Evolutionary conservation across 768 basidiomycete species (phyloP).

Genomic region (Auricularia auricula-judae): DNA sequence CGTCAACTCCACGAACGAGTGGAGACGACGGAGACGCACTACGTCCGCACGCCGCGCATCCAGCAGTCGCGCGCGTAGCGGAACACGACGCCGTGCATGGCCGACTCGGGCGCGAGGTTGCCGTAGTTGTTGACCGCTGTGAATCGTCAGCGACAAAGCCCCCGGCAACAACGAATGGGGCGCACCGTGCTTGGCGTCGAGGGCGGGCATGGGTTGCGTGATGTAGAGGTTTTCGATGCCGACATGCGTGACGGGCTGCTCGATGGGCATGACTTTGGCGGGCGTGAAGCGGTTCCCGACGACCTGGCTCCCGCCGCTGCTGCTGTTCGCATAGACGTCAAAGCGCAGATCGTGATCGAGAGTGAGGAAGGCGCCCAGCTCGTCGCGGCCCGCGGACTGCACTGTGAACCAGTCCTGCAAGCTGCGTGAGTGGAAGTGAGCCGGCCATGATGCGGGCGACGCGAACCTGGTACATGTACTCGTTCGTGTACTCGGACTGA

Average conservation of each 20-base stretch:
- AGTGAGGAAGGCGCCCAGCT: neutral
- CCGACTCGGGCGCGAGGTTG: neutral
- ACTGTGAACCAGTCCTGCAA: neutral
- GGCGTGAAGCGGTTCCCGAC: neutral
- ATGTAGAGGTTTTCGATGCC: slow-evolving; percentile 1
- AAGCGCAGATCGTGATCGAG: neutral
- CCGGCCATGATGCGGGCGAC: neutral
- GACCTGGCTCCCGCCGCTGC: neutral
- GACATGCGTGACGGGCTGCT: neutral
- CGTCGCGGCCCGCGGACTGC: neutral
- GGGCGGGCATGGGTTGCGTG: neutral
- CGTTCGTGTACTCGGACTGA: neutral
- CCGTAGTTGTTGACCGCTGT: neutral
- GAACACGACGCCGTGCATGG: neutral
- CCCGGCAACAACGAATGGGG: neutral
- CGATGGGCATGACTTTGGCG: neutral
- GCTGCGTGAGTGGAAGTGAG: neutral
- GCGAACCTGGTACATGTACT: slow-evolving; percentile 1
- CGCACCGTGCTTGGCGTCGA: neutral
- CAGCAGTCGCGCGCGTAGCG: neutral
- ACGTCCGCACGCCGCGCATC: neutral
- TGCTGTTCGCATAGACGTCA: neutral
- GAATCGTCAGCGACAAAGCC: no score
- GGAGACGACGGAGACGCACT: neutral
- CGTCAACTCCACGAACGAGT: neutral